Evolutionary conservation across 352 stramenopile genomes (phyloP), one percentile per base, ranked within the genome.

Genomic region (Elongisporangium senticosum): DNA sequence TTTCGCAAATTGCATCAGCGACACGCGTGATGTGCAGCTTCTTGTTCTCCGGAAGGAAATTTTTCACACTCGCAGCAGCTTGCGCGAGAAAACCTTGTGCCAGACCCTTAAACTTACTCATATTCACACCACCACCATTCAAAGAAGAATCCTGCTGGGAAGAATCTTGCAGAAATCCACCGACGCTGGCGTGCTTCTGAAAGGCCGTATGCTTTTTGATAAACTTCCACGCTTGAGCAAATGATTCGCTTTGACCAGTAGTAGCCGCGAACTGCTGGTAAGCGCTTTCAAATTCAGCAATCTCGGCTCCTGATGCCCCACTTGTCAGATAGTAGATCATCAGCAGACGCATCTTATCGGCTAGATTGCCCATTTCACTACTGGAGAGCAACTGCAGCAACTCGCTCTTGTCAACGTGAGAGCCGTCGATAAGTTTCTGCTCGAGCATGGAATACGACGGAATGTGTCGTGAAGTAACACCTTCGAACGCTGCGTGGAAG

Each of bases 291-390:
- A 92, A 81, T 20, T 94, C 84, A 5, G 73, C 64, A 43, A 95
- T 91, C 63, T 95, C 85, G 0, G 79, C 61, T 10, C 63, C 74
- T 15, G 71, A 86, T 13, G 77, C 83, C 19, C 83, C 83, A 56
- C 72, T 95, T 20, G 83, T 87, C 26, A 95, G 62, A 63, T 90
- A 93, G 62, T 93, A 95, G 55, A 95, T 92, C 77, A 95, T 93
- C 40, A 92, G 63, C n/a, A 95, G 58, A 15, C 86, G 83, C 70
- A 91, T 79, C 63, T 95, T 95, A 61, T 95, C 86, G 0, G 76
- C 75, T 23, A 89, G 60, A 2, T 77, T 86, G 24, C 86, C 86
- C 49, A 83, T 88, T 53, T 91, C 79, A 4, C 61, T 61, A 55
- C 56, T 83, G 4, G 75, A 71, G 4, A 95, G 58, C 23, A 95